These are phyloP conservation scores for Trichoderma pleuroti DNA, from an alignment of 2,329 filamentous ascomycete genomes.

Conservation along the genomic window DNA sequence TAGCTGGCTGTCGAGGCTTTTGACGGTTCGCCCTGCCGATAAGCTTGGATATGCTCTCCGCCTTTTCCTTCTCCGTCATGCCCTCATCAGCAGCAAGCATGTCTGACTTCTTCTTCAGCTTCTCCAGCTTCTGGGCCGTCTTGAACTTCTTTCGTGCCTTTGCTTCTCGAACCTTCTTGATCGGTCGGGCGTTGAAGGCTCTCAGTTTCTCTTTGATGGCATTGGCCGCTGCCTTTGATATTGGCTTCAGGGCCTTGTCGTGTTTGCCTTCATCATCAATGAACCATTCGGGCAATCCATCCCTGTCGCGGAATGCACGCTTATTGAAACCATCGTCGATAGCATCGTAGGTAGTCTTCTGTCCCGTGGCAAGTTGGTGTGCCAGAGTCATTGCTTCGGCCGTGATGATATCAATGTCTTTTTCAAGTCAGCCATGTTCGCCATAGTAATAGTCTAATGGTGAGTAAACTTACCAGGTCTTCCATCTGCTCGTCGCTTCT, in stretches of 20 bases:
- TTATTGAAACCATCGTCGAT: slow-evolving; percentile 94
- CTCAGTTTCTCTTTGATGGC: slow-evolving; percentile 94
- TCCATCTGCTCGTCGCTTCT: slow-evolving; percentile 60
- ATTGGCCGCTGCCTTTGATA: slow-evolving; percentile 80
- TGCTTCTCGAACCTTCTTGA: slow-evolving; percentile 98
- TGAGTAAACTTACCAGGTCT: slow-evolving; percentile 49
- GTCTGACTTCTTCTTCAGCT: slow-evolving; percentile 95
- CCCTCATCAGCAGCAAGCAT: slow-evolving; percentile 83
- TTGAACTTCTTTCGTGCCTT: slow-evolving; percentile 97
- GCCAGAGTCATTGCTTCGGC: slow-evolving; percentile 98
- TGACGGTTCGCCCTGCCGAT: slow-evolving; percentile 80
- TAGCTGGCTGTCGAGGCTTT: slow-evolving; percentile 79
- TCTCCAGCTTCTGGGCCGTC: slow-evolving; percentile 85
- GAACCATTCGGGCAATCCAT: slow-evolving; percentile 97
- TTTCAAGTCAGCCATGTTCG: slow-evolving; percentile 15
- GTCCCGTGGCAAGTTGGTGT: slow-evolving; percentile 82
- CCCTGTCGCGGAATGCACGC: slow-evolving; percentile 81
- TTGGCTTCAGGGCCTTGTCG: slow-evolving; percentile 81
- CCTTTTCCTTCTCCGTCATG: slow-evolving; percentile 95
- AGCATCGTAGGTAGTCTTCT: slow-evolving; percentile 74
- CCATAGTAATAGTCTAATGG: too few relatives aligned
- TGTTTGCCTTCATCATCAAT: slow-evolving; percentile 85
- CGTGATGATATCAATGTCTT: slow-evolving; percentile 97
- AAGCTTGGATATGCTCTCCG: slow-evolving; percentile 74
- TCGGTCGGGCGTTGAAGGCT: slow-evolving; percentile 89